Conservation (phyloP, 306 rosid genomes). For the Prunus salicina region DNA sequence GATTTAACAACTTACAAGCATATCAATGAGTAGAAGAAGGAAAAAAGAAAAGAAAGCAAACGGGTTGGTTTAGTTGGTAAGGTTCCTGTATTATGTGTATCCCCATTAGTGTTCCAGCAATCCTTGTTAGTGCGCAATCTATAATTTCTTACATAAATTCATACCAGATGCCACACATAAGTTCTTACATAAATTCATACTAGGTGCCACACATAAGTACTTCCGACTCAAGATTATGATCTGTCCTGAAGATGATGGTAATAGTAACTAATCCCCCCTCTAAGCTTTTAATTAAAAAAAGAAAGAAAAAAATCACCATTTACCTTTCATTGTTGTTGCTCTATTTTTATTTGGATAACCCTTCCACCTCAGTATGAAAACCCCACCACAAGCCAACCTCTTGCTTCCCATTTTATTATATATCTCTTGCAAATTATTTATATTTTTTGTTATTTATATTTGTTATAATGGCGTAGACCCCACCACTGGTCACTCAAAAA, state of each 20-base stretch:
- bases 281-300: no score
- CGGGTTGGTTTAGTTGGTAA: not conserved
- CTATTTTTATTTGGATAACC: slow-evolving; percentile 52
- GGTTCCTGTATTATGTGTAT: fast-evolving
- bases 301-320: slow-evolving; percentile 16
- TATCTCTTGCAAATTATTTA: slow-evolving; percentile 18
- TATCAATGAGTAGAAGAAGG: no score
- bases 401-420: slow-evolving; percentile 35
- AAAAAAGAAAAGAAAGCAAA: slow-evolving; percentile 11
- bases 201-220: fast-evolving
- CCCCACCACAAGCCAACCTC: slow-evolving; percentile 75
- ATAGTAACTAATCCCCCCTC: fast-evolving
- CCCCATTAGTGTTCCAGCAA: fast-evolving
- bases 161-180: fast-evolving
- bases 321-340: slow-evolving; percentile 53
- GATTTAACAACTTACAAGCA: not conserved
- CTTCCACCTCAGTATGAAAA: slow-evolving; percentile 76
- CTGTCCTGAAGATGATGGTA: fast-evolving
- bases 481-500: slow-evolving; percentile 51
- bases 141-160: fast-evolving
- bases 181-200: fast-evolving
- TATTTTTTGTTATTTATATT: slow-evolving; percentile 26
- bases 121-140: fast-evolving
- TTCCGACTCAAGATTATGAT: fast-evolving
- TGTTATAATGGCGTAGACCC: slow-evolving; percentile 56